These are phyloP conservation scores for Pythium aphanidermatum DNA, from an alignment of 352 stramenopile species.

Conservation along the genomic window DNA sequence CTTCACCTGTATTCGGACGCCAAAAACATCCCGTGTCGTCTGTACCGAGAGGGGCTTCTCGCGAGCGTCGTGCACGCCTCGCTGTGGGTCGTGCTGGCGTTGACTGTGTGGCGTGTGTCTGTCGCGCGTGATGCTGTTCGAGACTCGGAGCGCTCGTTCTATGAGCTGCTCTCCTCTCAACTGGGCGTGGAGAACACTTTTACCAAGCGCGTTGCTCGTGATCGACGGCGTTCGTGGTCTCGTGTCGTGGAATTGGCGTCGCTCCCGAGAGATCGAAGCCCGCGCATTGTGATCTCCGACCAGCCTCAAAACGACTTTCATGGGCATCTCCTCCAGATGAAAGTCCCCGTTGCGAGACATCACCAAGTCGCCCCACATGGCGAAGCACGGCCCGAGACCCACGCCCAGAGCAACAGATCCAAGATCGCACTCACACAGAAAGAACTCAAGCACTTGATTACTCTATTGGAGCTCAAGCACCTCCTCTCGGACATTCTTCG, in stretches of 20 bases:
- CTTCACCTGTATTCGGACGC: conserved; percentile 21
- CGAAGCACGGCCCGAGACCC: no score
- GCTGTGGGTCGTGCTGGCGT: conserved; percentile 13
- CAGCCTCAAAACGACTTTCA: neutral
- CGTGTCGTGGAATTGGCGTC: no score
- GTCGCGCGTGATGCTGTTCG: conserved; percentile 23
- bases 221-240: no score
- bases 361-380: conserved; percentile 11
- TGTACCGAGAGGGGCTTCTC: conserved; percentile 18
- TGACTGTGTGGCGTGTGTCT: conserved; percentile 26
- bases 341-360: no score
- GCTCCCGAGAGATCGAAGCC: neutral
- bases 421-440: conserved; percentile 24
- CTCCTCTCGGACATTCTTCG: conserved; percentile 21
- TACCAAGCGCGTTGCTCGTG: no score
- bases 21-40: neutral
- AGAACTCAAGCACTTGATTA: conserved; percentile 25
- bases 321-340: neutral
- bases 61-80: conserved; percentile 6
- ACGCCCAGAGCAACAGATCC: neutral
- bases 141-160: conserved; percentile 19
- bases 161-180: conserved; percentile 15
- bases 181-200: conserved; percentile 8
- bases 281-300: conserved; percentile 11
- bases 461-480: conserved; percentile 19